Percentiles rank a stretch among this genome's conserved stretches.
These are phyloP conservation scores for Nannochloropsis gaditana DNA, from an alignment of 108 stramenopile species.

Conservation along the genomic window DNA sequence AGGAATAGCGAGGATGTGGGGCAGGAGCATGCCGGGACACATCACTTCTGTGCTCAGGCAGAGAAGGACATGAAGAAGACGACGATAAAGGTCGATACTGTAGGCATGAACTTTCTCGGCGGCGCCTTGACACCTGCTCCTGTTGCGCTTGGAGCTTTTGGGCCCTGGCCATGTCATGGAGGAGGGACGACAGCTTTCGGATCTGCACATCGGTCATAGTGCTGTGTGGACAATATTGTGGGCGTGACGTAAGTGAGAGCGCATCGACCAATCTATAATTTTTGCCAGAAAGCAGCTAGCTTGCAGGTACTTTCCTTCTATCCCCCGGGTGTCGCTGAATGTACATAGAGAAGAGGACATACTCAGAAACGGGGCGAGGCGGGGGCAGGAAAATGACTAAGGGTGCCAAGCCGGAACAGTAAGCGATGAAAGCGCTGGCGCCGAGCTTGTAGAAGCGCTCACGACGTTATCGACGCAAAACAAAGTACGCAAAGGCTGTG, in stretches of 20 bases:
- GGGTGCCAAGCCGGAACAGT: too few relatives aligned
- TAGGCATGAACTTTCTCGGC: not conserved
- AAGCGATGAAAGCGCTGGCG: too few relatives aligned
- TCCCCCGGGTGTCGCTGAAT: not conserved
- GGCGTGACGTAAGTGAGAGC: not conserved
- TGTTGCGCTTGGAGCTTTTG: not conserved
- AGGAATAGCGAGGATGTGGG: not conserved
- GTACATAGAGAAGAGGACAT: not conserved
- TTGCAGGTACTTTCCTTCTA: not conserved
- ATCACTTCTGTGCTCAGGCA: not conserved
- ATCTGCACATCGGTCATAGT: not conserved
- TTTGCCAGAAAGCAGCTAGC: not conserved
- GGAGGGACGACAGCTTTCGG: not conserved
- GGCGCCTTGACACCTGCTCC: not conserved
- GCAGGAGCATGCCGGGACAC: not conserved
- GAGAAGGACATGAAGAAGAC: not conserved
- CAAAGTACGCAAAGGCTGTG: too few relatives aligned
- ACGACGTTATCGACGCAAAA: too few relatives aligned
- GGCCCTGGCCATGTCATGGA: slow-evolving; percentile 16
- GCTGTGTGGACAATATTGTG: not conserved
- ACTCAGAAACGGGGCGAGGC: too few relatives aligned
- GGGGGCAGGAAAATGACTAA: too few relatives aligned
- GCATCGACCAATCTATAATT: not conserved
- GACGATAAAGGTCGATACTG: not conserved
- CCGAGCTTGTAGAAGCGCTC: too few relatives aligned